phyloP scores from a whole-genome alignment of 2,329 filamentous ascomycete species.

The Claviceps humidiphila region DNA sequence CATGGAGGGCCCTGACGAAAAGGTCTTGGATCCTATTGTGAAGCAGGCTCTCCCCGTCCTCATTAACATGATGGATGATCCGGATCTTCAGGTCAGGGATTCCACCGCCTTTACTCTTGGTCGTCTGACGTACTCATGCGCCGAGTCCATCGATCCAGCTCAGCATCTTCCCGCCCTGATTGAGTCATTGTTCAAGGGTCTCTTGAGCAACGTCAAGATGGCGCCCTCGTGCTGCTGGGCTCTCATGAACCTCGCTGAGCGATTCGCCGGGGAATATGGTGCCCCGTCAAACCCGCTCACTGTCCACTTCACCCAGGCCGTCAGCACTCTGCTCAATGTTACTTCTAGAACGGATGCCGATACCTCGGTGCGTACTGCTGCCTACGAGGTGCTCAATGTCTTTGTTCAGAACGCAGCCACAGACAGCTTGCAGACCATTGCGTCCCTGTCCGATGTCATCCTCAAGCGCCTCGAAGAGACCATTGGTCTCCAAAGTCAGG shows the following conservation, averaged over 20 bases:
- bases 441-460: constrained; percentile 72
- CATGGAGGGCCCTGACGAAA: constrained; percentile 95
- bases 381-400: constrained; percentile 91
- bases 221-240: constrained; percentile 98
- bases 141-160: constrained; percentile 76
- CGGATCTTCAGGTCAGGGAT: constrained; percentile 80
- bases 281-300: constrained; percentile 70
- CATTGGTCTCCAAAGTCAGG: constrained; percentile 76
- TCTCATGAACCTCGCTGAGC: constrained; percentile 93
- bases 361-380: constrained; percentile 80
- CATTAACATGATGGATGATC: constrained; percentile 84
- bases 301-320: constrained; percentile 83
- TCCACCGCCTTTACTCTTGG: constrained; percentile 93
- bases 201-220: constrained; percentile 90
- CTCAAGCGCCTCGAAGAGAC: constrained; percentile 86
- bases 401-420: constrained; percentile 86
- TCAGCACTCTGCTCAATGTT: constrained; percentile 70
- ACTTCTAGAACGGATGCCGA: constrained; percentile 75
- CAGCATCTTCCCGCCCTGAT: constrained; percentile 77
- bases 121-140: constrained; percentile 87
- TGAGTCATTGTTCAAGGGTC: constrained; percentile 74
- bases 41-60: constrained; percentile 89
- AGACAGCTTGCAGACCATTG: constrained; percentile 71
- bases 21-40: constrained; percentile 81
- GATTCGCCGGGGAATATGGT: constrained; percentile 78